Conservation (phyloP, 164 flowering plant species). For the Stephania cephalantha region DNA sequence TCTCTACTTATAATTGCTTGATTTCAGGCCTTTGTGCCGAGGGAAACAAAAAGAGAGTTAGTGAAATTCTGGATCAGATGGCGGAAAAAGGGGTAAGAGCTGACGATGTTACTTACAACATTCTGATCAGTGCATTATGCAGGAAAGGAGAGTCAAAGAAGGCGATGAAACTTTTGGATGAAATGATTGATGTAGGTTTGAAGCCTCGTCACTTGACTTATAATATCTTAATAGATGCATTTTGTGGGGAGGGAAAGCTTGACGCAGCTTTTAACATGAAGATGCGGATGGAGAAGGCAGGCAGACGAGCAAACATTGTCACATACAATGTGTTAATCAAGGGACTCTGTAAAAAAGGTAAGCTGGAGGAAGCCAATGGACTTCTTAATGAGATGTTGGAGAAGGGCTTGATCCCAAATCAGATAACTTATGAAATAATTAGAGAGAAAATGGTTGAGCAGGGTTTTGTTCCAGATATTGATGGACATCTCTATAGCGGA, state of each 20-base stretch:
- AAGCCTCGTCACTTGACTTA: constrained; percentile 27
- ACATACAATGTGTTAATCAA: constrained; percentile 31
- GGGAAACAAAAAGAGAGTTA: constrained; percentile 20
- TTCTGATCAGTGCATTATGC: constrained; percentile 27
- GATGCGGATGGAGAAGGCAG: constrained; percentile 27
- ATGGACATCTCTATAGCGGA: constrained; percentile 23
- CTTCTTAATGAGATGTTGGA: constrained; percentile 34
- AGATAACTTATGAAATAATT: constrained; percentile 26
- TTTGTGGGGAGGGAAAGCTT: constrained; percentile 24
- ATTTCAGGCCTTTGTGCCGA: constrained; percentile 22
- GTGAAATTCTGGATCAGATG: constrained; percentile 29
- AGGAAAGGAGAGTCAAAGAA: constrained; percentile 19
- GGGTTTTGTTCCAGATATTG: constrained; percentile 28
- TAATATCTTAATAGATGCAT: constrained; percentile 30
- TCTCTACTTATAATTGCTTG: constrained; percentile 28
- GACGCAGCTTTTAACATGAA: constrained; percentile 22
- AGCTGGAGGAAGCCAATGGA: constrained; percentile 27
- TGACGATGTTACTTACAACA: constrained; percentile 24
- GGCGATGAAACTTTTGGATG: constrained; percentile 24
- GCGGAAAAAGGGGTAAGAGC: constrained; percentile 23
- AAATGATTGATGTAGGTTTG: constrained; percentile 24
- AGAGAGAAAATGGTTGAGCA: constrained; percentile 28
- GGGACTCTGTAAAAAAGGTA: constrained; percentile 28
- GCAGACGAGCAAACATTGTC: constrained; percentile 25
- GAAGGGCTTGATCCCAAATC: constrained; percentile 30